These are phyloP conservation scores for Mycena leptocephala DNA, from an alignment of 768 basidiomycete genomes.

Conservation along the genomic window DNA sequence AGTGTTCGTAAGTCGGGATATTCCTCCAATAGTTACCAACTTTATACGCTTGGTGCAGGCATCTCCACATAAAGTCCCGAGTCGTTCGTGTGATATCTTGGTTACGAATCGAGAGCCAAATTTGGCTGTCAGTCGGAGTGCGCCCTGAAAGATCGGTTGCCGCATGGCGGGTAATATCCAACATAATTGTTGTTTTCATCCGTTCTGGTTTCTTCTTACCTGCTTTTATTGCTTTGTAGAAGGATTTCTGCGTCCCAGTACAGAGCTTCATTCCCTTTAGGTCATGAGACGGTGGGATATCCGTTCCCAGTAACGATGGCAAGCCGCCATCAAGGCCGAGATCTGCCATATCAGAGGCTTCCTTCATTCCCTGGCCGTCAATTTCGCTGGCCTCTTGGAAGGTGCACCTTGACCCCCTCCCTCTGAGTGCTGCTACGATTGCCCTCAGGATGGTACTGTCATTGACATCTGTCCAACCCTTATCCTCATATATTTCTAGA, in stretches of 20 bases:
- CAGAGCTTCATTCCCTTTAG: neutral
- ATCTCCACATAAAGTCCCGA: slow-evolving; percentile 1
- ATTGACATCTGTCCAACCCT: neutral
- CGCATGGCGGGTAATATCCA: neutral
- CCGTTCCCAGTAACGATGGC: neutral
- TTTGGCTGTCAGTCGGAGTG: neutral
- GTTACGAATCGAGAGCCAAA: neutral
- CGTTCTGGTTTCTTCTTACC: neutral
- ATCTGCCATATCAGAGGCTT: neutral
- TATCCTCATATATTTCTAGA: neutral
- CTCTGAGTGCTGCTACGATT: neutral
- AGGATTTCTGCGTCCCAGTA: neutral
- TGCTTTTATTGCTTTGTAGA: neutral
- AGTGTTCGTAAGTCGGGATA: slow-evolving; percentile 8
- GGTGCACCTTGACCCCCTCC: neutral
- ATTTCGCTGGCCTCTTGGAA: neutral
- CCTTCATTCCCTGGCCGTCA: neutral
- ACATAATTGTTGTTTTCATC: neutral
- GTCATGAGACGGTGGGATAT: neutral
- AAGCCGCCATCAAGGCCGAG: neutral
- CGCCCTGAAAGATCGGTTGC: neutral
- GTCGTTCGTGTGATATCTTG: neutral
- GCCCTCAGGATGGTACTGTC: neutral
- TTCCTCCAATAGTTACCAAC: slow-evolving; percentile 15
- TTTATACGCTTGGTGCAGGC: slow-evolving; percentile 7